Conservation (phyloP, 83 land plant genomes). For the Larix sibirica region DNA sequence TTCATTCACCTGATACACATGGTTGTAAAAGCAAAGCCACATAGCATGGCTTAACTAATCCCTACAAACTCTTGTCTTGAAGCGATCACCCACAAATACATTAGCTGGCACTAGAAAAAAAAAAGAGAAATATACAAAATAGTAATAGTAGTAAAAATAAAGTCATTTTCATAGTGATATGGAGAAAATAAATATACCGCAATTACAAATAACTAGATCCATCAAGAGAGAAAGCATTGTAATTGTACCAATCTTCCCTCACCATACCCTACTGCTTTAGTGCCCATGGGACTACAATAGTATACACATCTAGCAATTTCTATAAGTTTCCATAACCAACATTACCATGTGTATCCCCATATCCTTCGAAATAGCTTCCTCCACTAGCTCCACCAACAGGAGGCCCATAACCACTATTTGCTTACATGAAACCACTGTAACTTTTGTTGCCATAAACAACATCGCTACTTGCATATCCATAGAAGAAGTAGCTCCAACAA, state of each 20-base stretch:
- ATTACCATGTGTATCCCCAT: slow-evolving; percentile 27
- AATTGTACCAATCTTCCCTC: slow-evolving; percentile 26
- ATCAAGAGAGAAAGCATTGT: not conserved
- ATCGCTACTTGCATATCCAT: slow-evolving; percentile 13
- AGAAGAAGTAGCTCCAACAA: slow-evolving; percentile 12
- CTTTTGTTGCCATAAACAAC: slow-evolving; percentile 16
- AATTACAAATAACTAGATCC: not conserved
- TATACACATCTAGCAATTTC: slow-evolving; percentile 11
- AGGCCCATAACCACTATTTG: slow-evolving; percentile 30
- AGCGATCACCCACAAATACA: slow-evolving; percentile 12
- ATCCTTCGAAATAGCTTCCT: slow-evolving; percentile 25
- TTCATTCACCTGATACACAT: not conserved
- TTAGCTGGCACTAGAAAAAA: slow-evolving; percentile 4
- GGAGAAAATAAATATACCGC: not conserved
- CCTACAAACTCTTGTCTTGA: slow-evolving; percentile 14
- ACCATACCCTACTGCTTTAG: not conserved
- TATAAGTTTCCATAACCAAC: slow-evolving; percentile 32
- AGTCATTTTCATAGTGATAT: slow-evolving; percentile 3
- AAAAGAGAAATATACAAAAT: not conserved
- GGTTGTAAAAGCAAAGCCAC: slow-evolving; percentile 3
- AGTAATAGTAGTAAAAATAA: not conserved
- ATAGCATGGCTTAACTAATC: slow-evolving; percentile 3
- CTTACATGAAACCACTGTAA: slow-evolving; percentile 25
- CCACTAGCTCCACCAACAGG: slow-evolving; percentile 23
- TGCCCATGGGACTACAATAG: not conserved